Percentiles rank a stretch among this genome's conserved stretches.
These are phyloP conservation scores for Pinus taeda DNA, from an alignment of 75 land plant genomes.

Conservation along the genomic window DNA sequence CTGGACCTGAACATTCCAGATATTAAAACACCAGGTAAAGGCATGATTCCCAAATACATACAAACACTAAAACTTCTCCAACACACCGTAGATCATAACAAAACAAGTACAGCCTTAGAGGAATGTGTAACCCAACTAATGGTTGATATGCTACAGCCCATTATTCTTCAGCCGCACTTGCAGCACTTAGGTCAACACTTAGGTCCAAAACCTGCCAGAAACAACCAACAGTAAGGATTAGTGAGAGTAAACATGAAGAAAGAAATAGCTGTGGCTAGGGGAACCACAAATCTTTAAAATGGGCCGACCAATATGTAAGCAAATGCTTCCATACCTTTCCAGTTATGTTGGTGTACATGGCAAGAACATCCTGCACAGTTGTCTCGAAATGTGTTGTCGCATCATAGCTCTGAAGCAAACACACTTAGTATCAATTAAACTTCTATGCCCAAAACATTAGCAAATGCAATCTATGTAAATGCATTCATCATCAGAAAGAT, in stretches of 20 bases:
- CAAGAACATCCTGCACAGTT: constrained; percentile 71
- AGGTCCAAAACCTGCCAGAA: constrained; percentile 54
- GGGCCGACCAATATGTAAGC: neutral
- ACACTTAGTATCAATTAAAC: neutral
- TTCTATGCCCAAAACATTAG: neutral
- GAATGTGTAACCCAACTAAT: too few species aligned
- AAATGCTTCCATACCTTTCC: constrained; percentile 61
- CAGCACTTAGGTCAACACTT: constrained; percentile 76
- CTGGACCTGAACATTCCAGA: too few species aligned
- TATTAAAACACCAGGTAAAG: too few species aligned
- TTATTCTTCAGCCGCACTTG: constrained; percentile 74
- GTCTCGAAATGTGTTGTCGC: constrained; percentile 92
- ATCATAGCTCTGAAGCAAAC: constrained; percentile 69
- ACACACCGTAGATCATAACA: too few species aligned
- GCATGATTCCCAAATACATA: too few species aligned
- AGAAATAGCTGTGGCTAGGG: neutral
- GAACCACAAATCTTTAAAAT: neutral
- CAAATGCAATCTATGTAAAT: neutral
- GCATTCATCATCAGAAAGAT: neutral
- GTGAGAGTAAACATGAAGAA: neutral
- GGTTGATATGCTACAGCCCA: neutral
- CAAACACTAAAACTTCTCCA: too few species aligned
- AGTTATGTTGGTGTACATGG: constrained; percentile 67
- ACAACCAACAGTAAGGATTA: neutral
- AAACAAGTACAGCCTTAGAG: too few species aligned